These are phyloP conservation scores for Delitschia confertaspora DNA, from an alignment of 495 filamentous ascomycete species.

Conservation along the genomic window DNA sequence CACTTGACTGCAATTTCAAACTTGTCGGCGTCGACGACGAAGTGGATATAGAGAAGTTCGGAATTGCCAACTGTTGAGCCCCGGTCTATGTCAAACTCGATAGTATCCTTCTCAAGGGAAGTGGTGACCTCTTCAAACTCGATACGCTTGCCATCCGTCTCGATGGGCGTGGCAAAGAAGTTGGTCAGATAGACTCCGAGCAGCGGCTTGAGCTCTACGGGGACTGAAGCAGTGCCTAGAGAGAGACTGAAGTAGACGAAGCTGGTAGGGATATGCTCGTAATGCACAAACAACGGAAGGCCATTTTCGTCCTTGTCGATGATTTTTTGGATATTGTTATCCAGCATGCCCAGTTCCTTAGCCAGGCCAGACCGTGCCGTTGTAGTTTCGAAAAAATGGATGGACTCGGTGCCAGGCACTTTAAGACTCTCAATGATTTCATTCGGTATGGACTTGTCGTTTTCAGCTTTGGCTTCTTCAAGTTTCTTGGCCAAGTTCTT, in stretches of 20 bases:
- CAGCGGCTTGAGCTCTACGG: constrained; percentile 67
- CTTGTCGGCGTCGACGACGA: constrained; percentile 82
- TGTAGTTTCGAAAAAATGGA: constrained; percentile 83
- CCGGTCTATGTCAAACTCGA: constrained; percentile 63
- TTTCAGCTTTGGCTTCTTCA: constrained; percentile 67
- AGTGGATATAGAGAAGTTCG: constrained; percentile 69
- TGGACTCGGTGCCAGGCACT: constrained; percentile 75
- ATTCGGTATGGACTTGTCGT: constrained; percentile 70
- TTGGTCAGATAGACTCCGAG: constrained; percentile 77
- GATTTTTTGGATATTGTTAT: constrained; percentile 64
- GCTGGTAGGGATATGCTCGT: constrained; percentile 80
- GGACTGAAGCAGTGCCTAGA: constrained; percentile 66
- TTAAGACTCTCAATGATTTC: constrained; percentile 68
- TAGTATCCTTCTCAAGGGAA: constrained; percentile 81
- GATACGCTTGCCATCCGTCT: constrained; percentile 64
- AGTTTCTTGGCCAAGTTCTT: constrained; percentile 65
- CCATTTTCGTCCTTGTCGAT: constrained; percentile 58
- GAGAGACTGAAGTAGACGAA: constrained; percentile 78
- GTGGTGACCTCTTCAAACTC: constrained; percentile 88
- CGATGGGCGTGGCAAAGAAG: constrained; percentile 87
- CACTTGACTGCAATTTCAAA: constrained; percentile 75
- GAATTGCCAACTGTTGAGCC: constrained; percentile 60
- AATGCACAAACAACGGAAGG: constrained; percentile 85
- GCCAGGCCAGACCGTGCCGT: constrained; percentile 82
- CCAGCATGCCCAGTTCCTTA: constrained; percentile 51